A percentile compares a stretch with the other conserved stretches of the same genome.
phyloP scores from a whole-genome alignment of 495 filamentous ascomycete species.

The Lepidopterella palustris region DNA sequence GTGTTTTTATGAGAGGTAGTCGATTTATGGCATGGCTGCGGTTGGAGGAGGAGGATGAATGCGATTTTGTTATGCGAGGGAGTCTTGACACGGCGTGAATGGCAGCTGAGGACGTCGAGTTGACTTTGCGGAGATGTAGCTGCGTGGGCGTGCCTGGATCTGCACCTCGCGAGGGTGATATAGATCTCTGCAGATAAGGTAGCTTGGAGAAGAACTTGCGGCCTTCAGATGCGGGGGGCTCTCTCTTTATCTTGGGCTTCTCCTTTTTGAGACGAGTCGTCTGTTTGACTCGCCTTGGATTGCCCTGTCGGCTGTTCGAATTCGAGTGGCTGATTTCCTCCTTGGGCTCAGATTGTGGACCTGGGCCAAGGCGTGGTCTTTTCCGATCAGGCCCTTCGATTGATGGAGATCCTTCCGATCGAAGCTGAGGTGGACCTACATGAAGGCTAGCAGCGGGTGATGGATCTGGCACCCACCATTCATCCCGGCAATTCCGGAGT shows the following conservation, averaged over 20 bases:
- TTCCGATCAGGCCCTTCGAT: background rate
- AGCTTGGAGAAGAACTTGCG: background rate
- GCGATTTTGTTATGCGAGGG: constrained; percentile 5
- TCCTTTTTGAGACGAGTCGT: constrained; percentile 3
- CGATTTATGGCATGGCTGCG: constrained; percentile 8
- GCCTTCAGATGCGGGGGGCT: constrained; percentile 10
- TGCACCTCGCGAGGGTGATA: too few species aligned
- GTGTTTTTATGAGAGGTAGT: constrained; percentile 1
- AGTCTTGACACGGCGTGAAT: constrained; percentile 2
- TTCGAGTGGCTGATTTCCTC: background rate
- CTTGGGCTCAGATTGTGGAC: background rate
- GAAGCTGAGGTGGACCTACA: background rate
- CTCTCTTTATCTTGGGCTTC: constrained; percentile 8
- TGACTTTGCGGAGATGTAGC: too few species aligned
- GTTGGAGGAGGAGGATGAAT: constrained; percentile 6
- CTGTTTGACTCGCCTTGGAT: constrained; percentile 16
- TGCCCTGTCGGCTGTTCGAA: constrained; percentile 7
- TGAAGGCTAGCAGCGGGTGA: background rate
- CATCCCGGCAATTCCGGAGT: background rate
- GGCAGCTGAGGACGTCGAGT: constrained; percentile 2
- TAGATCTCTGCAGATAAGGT: too few species aligned
- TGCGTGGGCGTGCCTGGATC: too few species aligned
- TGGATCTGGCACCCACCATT: background rate
- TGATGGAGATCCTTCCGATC: background rate
- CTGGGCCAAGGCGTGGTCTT: background rate